phyloP scores from a whole-genome alignment of 2,329 filamentous ascomycete species.

The Lasiodiplodia sp. region DNA sequence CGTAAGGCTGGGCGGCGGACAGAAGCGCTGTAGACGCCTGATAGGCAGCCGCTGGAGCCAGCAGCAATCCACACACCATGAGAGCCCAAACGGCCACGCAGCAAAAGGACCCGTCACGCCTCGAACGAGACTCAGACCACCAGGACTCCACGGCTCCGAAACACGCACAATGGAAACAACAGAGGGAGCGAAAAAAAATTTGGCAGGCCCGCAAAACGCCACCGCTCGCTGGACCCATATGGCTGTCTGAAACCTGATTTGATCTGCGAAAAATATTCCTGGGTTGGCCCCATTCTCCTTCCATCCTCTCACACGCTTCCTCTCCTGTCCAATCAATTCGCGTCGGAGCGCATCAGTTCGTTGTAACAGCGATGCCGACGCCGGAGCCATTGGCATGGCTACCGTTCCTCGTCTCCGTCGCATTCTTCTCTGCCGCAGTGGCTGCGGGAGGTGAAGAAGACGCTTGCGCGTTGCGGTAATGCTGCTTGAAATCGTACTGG shows the following conservation, averaged over 20 bases:
- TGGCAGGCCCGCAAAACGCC: conserved; percentile 1
- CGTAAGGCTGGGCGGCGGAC: not conserved
- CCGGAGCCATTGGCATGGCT: not conserved
- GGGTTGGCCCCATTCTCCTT: not conserved
- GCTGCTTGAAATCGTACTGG: conserved; percentile 46
- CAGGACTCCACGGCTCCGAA: conserved; percentile 9
- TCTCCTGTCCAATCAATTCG: not conserved
- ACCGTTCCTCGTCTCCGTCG: not conserved
- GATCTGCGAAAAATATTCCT: conserved; percentile 4
- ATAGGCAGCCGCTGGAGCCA: not conserved
- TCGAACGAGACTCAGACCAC: conserved; percentile 24
- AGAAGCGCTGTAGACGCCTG: conserved; percentile 15
- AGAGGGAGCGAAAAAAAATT: not conserved
- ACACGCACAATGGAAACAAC: not conserved
- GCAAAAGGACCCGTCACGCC: not conserved
- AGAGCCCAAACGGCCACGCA: not conserved
- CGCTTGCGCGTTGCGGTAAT: conserved; percentile 34
- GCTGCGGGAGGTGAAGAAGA: not conserved
- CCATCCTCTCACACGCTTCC: not conserved
- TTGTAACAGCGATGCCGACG: not conserved
- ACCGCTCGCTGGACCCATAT: not conserved
- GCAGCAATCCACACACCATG: not conserved
- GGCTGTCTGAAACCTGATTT: conserved; percentile 13
- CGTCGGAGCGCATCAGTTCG: not conserved
- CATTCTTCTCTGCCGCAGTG: not conserved